Evolutionary conservation across 495 filamentous ascomycete species (phyloP).

Genomic region (Aspergillus leporis): DNA sequence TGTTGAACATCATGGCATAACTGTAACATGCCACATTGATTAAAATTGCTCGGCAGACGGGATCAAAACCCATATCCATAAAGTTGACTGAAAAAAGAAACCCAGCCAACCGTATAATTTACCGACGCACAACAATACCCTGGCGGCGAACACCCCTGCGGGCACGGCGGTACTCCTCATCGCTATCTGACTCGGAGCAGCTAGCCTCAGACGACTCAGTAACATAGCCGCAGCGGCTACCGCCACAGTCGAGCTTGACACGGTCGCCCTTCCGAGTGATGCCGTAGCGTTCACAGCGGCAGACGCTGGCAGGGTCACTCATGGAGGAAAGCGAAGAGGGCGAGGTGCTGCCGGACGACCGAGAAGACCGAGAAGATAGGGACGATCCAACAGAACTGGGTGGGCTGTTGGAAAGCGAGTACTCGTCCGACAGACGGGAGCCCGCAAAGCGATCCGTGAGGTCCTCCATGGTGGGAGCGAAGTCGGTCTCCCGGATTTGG

Average conservation of each 20-base stretch:
- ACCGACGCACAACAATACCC: conserved; percentile 71
- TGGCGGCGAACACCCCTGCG: conserved; percentile 63
- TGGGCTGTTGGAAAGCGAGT: conserved; percentile 61
- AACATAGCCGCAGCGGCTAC: conserved; percentile 77
- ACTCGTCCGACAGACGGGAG: conserved; percentile 70
- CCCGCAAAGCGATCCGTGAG: conserved; percentile 71
- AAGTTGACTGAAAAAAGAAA: background rate
- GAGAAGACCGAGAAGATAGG: conserved; percentile 73
- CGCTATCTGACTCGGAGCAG: conserved; percentile 60
- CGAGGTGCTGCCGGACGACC: conserved; percentile 68
- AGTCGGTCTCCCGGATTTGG: conserved; percentile 78
- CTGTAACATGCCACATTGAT: conserved; percentile 13
- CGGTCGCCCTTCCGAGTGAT: conserved; percentile 90
- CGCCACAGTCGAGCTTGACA: conserved; percentile 93
- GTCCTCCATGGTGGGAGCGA: conserved; percentile 68
- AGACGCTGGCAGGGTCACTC: conserved; percentile 67
- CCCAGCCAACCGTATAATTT: conserved; percentile 11
- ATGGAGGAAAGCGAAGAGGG: conserved; percentile 72
- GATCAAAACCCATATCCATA: background rate
- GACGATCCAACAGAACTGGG: conserved; percentile 74
- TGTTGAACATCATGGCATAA: conserved; percentile 4
- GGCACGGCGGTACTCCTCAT: conserved; percentile 54
- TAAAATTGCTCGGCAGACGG: background rate
- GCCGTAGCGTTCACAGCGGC: conserved; percentile 91
- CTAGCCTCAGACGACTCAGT: conserved; percentile 54